Conservation (phyloP, 75 land plant genomes). For the Sequoiadendron giganteum region DNA sequence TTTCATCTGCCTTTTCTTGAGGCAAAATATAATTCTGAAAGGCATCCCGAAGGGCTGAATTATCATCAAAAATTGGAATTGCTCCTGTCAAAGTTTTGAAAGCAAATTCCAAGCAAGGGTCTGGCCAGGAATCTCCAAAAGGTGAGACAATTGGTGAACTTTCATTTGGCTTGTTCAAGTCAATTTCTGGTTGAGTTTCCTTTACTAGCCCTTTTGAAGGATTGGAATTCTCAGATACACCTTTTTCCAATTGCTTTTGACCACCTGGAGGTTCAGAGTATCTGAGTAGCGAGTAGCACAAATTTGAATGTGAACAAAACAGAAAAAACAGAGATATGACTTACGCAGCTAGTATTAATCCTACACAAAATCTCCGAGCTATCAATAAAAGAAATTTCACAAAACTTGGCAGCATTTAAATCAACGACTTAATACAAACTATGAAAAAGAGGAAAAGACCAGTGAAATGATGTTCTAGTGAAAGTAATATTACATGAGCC, state of each 20-base stretch:
- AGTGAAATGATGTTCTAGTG: background rate
- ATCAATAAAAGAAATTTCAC: background rate
- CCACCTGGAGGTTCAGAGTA: background rate
- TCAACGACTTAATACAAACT: background rate
- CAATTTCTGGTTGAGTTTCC: background rate
- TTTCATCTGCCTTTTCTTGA: background rate
- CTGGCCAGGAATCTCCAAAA: conserved; percentile 42
- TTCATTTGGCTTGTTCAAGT: conserved; percentile 5
- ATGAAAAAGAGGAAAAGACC: background rate
- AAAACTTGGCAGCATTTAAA: background rate
- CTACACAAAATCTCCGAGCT: background rate
- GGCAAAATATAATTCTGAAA: conserved; percentile 3
- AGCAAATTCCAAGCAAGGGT: conserved; percentile 58
- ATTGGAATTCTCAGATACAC: background rate
- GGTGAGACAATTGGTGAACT: conserved; percentile 12
- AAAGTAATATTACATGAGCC: background rate
- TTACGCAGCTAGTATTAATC: conserved; percentile 12
- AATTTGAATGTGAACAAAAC: background rate
- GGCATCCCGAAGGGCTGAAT: conserved; percentile 15
- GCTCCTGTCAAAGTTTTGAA: conserved; percentile 57
- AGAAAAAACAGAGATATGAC: background rate
- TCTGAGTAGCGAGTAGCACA: background rate
- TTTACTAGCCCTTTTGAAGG: conserved; percentile 3
- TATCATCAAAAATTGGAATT: conserved; percentile 36
- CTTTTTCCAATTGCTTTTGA: background rate